These are phyloP conservation scores for Dipodascopsis uninucleata DNA, from an alignment of 805 yeast species.

Conservation along the genomic window DNA sequence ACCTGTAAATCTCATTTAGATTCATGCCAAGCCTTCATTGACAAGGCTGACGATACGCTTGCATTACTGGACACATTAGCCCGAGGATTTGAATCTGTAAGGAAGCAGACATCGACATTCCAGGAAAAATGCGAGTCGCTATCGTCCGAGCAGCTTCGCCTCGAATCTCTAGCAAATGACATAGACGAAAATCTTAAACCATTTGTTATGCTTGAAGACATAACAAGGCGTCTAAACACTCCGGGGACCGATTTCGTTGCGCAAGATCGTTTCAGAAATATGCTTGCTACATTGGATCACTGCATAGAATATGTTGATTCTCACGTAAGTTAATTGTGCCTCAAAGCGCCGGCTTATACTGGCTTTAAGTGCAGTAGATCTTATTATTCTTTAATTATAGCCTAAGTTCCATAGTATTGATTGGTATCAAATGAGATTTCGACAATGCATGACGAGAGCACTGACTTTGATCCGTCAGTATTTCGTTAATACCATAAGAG, in stretches of 20 bases:
- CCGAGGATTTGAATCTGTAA: constrained; percentile 53
- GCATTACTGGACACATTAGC: constrained; percentile 48
- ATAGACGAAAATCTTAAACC: constrained; percentile 50
- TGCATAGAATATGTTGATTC: constrained; percentile 59
- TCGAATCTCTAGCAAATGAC: constrained; percentile 43
- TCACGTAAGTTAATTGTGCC: constrained; percentile 32
- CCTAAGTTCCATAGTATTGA: constrained; percentile 67
- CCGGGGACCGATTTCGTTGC: constrained; percentile 68
- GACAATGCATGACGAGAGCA: constrained; percentile 80
- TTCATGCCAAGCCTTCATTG: constrained; percentile 40
- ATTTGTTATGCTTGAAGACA: constrained; percentile 68
- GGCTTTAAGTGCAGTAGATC: neutral
- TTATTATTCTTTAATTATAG: constrained; percentile 1
- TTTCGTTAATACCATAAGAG: constrained; percentile 42
- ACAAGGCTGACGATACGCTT: constrained; percentile 46
- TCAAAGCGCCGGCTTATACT: too few species aligned
- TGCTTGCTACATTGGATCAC: constrained; percentile 57
- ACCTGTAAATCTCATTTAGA: constrained; percentile 18
- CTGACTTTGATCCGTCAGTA: constrained; percentile 71
- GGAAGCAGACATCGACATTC: constrained; percentile 60
- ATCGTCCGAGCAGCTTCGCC: constrained; percentile 45
- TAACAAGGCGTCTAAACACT: constrained; percentile 63
- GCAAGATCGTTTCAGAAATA: constrained; percentile 50
- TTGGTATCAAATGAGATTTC: constrained; percentile 63
- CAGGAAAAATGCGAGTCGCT: constrained; percentile 53